Percentiles rank a stretch among this genome's conserved stretches.
Conservation (phyloP, 2,329 filamentous ascomycete genomes). For the Rutstroemia sydowiana region DNA sequence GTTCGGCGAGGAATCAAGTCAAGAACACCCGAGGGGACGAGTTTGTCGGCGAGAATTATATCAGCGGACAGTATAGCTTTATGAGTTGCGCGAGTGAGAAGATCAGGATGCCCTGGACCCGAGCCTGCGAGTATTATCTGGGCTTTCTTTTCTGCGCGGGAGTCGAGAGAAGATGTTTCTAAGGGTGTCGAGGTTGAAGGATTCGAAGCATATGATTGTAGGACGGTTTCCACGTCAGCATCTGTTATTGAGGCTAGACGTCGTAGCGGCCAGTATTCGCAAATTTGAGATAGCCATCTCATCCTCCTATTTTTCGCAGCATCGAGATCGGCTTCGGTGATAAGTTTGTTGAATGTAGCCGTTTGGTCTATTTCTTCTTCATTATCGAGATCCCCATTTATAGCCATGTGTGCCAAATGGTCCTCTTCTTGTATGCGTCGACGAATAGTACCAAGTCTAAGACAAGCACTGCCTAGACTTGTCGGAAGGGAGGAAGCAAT, state of each 20-base stretch:
- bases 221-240: conserved; percentile 66
- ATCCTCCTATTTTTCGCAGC: conserved; percentile 73
- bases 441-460: conserved; percentile 66
- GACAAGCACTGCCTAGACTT: conserved; percentile 69
- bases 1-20: conserved; percentile 87
- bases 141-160: conserved; percentile 40
- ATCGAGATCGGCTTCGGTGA: conserved; percentile 65
- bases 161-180: conserved; percentile 27
- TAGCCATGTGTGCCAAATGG: conserved; percentile 33
- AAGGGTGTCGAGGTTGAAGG: conserved; percentile 25
- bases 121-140: conserved; percentile 84
- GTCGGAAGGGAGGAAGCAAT: conserved; percentile 72
- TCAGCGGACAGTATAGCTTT: conserved; percentile 69
- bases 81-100: conserved; percentile 77
- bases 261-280: conserved; percentile 94
- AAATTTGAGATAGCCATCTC: conserved; percentile 91
- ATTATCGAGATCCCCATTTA: conserved; percentile 27
- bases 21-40: conserved; percentile 76
- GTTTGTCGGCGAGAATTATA: conserved; percentile 77
- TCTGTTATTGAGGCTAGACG: conserved; percentile 74
- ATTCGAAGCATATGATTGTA: conserved; percentile 58
- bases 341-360: conserved; percentile 75
- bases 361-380: conserved; percentile 63
- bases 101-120: conserved; percentile 85
- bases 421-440: conserved; percentile 69